Evolutionary conservation across 768 basidiomycete genomes (phyloP).

Genomic region (Trametes cinnabarina): DNA sequence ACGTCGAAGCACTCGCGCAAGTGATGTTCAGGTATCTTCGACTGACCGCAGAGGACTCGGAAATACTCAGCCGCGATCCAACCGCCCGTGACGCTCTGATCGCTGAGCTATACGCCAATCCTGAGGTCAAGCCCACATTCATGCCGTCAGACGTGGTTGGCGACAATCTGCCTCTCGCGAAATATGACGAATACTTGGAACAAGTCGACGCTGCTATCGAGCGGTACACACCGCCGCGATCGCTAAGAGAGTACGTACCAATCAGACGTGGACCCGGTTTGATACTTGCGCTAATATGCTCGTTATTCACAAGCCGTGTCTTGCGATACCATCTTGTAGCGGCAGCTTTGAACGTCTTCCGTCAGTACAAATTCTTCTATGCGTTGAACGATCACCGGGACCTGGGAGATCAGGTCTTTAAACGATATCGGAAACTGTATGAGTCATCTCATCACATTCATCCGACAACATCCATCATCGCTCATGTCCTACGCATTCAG

Average conservation of each 20-base stretch:
- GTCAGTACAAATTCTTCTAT: neutral
- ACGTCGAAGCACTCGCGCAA: neutral
- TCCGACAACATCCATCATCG: too few relatives aligned
- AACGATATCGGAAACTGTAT: neutral
- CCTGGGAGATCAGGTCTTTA: neutral
- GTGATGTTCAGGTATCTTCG: neutral
- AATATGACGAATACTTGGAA: neutral
- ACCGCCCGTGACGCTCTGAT: neutral
- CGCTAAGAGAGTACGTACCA: conserved; percentile 1
- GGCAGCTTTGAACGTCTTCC: neutral
- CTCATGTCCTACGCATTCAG: neutral
- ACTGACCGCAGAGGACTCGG: neutral
- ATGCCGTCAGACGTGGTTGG: neutral
- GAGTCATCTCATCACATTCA: neutral
- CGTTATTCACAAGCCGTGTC: neutral
- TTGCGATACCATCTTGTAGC: neutral
- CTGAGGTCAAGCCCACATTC: neutral
- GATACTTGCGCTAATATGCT: neutral
- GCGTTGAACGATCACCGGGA: neutral
- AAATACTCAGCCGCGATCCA: neutral
- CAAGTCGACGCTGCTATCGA: neutral
- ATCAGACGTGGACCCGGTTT: neutral
- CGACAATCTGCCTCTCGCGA: neutral
- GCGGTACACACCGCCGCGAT: neutral
- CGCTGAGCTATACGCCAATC: neutral